These are phyloP conservation scores for Danielozyma ontarioensis DNA, from an alignment of 805 yeast genomes.

Conservation along the genomic window DNA sequence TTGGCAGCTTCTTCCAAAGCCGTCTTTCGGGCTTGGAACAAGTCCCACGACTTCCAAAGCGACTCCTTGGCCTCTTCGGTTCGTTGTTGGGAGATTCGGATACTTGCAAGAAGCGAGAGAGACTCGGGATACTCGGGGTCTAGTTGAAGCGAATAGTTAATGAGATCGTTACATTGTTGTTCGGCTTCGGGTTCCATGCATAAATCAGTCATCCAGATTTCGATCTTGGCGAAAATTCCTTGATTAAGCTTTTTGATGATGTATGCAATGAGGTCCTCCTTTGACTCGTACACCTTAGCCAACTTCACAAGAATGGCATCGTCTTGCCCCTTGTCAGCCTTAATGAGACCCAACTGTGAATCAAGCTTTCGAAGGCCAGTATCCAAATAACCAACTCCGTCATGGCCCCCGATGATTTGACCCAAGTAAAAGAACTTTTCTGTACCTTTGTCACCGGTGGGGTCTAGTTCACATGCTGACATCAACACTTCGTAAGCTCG, in stretches of 20 bases:
- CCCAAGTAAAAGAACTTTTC: slow-evolving; percentile 89
- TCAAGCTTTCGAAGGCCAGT: slow-evolving; percentile 54
- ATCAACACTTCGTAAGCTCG: slow-evolving; percentile 62
- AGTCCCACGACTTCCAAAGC: slow-evolving; percentile 63
- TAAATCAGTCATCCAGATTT: slow-evolving; percentile 95
- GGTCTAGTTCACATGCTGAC: slow-evolving; percentile 64
- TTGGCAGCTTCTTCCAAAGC: slow-evolving; percentile 39
- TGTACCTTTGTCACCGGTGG: slow-evolving; percentile 57
- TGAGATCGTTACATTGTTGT: slow-evolving; percentile 64
- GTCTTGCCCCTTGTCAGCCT: slow-evolving; percentile 12
- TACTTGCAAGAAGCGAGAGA: slow-evolving; percentile 77
- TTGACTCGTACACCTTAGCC: slow-evolving; percentile 17
- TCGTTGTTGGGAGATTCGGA: slow-evolving; percentile 82
- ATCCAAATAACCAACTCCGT: slow-evolving; percentile 60
- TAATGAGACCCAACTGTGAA: slow-evolving; percentile 30
- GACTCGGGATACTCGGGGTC: slow-evolving; percentile 69
- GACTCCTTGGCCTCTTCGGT: slow-evolving; percentile 69
- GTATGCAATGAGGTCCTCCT: slow-evolving; percentile 21
- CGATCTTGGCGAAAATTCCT: slow-evolving; percentile 81
- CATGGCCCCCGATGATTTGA: slow-evolving; percentile 79
- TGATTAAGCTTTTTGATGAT: slow-evolving; percentile 59
- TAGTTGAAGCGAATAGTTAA: slow-evolving; percentile 57
- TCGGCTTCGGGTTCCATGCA: slow-evolving; percentile 95
- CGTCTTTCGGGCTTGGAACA: slow-evolving; percentile 51
- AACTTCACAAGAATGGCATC: slow-evolving; percentile 21